Base-by-base conservation (phyloP, 2,329 filamentous ascomycete species). In the Cordyceps fumosorosea region DNA sequence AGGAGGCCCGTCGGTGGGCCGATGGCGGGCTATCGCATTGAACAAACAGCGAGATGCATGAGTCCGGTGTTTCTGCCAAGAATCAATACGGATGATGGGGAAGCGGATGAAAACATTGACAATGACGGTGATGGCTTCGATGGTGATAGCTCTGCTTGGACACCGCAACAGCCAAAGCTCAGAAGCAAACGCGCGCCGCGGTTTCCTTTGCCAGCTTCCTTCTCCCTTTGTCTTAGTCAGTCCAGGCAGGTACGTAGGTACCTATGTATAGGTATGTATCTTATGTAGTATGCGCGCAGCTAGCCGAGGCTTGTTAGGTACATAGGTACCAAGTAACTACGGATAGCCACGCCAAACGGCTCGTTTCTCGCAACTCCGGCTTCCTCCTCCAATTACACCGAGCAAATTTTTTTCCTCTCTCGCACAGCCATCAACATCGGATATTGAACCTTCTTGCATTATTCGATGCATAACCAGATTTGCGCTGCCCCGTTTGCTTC, bases 21-120 rank as follows among this genome's bases (percentile, higher is more conserved):
- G 44, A 16, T 40, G 56, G 29, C 56, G 56, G 56, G 56, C 56
- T 58, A 29, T 58, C 56, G 56, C 45, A 42, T 51, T 22, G 29
- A 34, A 24, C n/a, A 48, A 32, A 47, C 18, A 6, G 40, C 12
- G n/a, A 12, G 20, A 5, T 12, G 29, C 54, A 56, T 22, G n/a
- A 47, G 18, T 22, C 26, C n/a, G 8, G 26, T 56, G 29, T 14
- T 56, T 14, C n/a, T 16, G 26, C 53, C 18, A 20, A 56, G n/a
- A 20, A 47, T 47, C 5, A 32, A 26, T 44, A 26, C 53, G 12
- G 29, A 37, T 24, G 52, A 40, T 8, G 29, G 32, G 26, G 12
- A 40, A 40, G 40, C 18, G 44, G 29, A 34, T 50, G 24, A 29
- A 32, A 47, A 47, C 29, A 32, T 24, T 16, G 20, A 29, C 44